Conservation (phyloP, 768 basidiomycete genomes). For the Hericium alpestre region DNA sequence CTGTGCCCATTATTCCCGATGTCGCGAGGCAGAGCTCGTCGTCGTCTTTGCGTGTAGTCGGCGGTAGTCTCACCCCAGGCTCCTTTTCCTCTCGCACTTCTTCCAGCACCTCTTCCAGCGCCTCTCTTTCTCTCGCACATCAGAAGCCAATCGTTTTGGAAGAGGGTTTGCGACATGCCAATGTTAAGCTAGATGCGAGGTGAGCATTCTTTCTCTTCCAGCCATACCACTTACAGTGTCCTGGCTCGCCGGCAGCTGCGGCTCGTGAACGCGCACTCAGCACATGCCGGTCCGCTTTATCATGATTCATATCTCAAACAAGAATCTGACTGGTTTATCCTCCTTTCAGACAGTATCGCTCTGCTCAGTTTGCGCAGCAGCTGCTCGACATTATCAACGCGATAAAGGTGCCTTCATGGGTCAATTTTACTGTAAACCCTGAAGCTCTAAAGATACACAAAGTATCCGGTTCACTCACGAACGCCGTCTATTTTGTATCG, state of each 20-base stretch:
- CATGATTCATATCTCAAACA: too few species aligned
- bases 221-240: slow-evolving; percentile 13
- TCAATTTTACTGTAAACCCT: slow-evolving; percentile 31
- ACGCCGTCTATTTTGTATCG: slow-evolving; percentile 94
- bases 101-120: slow-evolving; percentile 19
- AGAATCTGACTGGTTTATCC: slow-evolving; percentile 9
- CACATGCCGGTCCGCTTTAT: slow-evolving; percentile 22
- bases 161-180: slow-evolving; percentile 52
- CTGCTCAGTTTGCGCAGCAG: slow-evolving; percentile 39
- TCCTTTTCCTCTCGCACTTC: slow-evolving; percentile 19
- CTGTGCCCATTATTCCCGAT: background rate
- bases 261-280: slow-evolving; percentile 8
- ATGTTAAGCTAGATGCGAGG: slow-evolving; percentile 54
- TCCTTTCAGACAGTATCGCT: slow-evolving; percentile 51
- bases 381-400: slow-evolving; percentile 45
- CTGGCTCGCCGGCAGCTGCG: slow-evolving; percentile 5
- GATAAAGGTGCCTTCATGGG: slow-evolving; percentile 54
- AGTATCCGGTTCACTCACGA: slow-evolving; percentile 88
- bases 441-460: slow-evolving; percentile 54
- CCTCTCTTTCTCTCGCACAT: slow-evolving; percentile 25
- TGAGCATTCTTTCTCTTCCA: slow-evolving; percentile 32
- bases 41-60: background rate
- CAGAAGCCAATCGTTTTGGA: slow-evolving; percentile 35
- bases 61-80: slow-evolving; percentile 4
- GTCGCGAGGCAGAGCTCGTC: slow-evolving; percentile 1